Conservation (phyloP, 257 asterid species). For the Primulina tabacum region DNA sequence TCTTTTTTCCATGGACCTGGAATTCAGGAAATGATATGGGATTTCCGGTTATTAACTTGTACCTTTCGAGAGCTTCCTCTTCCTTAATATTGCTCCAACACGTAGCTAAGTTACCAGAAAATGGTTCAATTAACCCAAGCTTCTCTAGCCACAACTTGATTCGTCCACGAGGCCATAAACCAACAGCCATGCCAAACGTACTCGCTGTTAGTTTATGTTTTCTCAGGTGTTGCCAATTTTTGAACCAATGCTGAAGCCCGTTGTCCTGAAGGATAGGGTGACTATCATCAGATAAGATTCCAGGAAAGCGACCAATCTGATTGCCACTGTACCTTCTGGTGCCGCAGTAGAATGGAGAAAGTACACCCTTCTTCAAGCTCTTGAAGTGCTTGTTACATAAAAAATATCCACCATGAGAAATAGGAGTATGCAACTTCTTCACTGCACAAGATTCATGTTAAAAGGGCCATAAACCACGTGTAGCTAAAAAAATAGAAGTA, state of each 20-base stretch:
- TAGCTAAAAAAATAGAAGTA: neutral
- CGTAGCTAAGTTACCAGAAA: conserved; percentile 66
- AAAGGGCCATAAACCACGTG: neutral
- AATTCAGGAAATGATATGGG: conserved; percentile 46
- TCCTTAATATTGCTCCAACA: conserved; percentile 78
- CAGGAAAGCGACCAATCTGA: conserved; percentile 21
- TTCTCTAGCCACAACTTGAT: conserved; percentile 80
- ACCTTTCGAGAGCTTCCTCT: conserved; percentile 70
- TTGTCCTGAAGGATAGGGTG: conserved; percentile 41
- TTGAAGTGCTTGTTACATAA: conserved; percentile 24
- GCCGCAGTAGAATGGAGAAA: conserved; percentile 22
- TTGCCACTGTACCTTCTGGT: conserved; percentile 32
- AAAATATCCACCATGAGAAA: conserved; percentile 27
- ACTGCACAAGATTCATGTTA: conserved; percentile 33
- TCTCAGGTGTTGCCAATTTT: conserved; percentile 84
- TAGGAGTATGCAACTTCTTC: conserved; percentile 37
- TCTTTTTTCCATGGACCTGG: conserved; percentile 42
- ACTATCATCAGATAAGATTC: conserved; percentile 10
- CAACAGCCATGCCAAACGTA: conserved; percentile 71
- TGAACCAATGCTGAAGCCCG: conserved; percentile 67
- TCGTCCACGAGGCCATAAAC: conserved; percentile 75
- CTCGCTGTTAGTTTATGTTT: conserved; percentile 59
- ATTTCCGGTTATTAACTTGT: conserved; percentile 58
- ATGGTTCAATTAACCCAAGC: conserved; percentile 69
- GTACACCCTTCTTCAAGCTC: conserved; percentile 22